Evolutionary conservation across 2,329 filamentous ascomycete species (phyloP), one percentile per base, ranked within the genome.

Genomic region (Talaromyces amestolkiae): DNA sequence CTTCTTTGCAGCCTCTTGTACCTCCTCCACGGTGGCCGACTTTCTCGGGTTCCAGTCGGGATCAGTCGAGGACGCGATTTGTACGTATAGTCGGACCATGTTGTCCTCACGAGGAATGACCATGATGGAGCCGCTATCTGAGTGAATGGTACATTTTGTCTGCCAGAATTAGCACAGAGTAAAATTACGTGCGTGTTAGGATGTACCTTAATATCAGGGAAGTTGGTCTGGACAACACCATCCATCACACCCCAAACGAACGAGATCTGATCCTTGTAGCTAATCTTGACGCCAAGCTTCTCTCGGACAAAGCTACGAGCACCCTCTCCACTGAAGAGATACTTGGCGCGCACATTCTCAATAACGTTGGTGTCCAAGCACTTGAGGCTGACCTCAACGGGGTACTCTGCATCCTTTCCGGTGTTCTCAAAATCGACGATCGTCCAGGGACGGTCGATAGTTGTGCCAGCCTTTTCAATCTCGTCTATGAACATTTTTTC

Each of bases 321-420:
- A 54, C 86, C 86, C 75, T 88, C 86, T 43, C 85, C 86, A 71
- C 84, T 86, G 76, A 88, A 88, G 13, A 88, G 76, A 67, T 88
- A 88, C 76, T 87, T 88, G 47, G 86, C 78, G 64, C 85, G 81
- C 11, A 88, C 81, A 1, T 81, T 93, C 78, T 96, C 90, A 43
- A 83, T 83, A 9, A 83, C 80, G 24, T 86, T 86, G 35, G 91
- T 91, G 72, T 96, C 90, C 15, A 93, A 83, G 71, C 93, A 90
- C 73, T 89, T 87, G 58, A 97, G 80, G 66, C 88, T 84, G 33
- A 97, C 92, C 69, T 91, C 85, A 1, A 97, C 91, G 0, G 93
- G 93, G 73, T 95, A 96, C 27, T 87, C 85, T 70, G 86, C 82
- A 69, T 88, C 84, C 64, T 79, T 77, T 33, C 83, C 85, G 71